Base-by-base conservation (phyloP, 495 filamentous ascomycete species). In the Hypoxylon trugodes region DNA sequence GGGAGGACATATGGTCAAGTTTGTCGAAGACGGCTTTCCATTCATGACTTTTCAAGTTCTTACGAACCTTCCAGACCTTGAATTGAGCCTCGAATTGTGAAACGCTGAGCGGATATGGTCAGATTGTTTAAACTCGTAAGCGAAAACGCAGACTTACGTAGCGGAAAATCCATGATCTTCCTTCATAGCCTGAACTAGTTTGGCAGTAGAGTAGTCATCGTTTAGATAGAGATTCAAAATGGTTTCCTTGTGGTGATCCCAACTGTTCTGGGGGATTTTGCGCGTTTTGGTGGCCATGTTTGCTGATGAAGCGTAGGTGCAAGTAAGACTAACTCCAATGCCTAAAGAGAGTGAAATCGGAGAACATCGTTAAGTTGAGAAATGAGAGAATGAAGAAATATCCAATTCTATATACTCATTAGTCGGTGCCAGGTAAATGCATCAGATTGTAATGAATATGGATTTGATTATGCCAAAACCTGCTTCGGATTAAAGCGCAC, bases 71-170 rank as follows among this genome's bases (percentile, higher is more conserved):
- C 67, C 63, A 69, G 6, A 18, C 7, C 28, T 36, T 66, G 4
- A 67, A 30, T 25, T 61, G 48, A n/a, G 58, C 30, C 12, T 66
- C 53, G 16, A 51, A 66, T 16, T 69, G 67, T n/a, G 67, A 59
- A 15, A 25, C 9, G 24, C 40, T 57, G n/a, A 4, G 8, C 2
- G 9, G 24, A 13, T 0, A 10, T 16, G 3, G 30, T 61, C 2
- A 59, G 45, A 25, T 9, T 6, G 9, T 13, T 6, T 19, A 12
- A 0, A 13, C 1, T 8, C 35, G 6, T 10, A 19, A 0, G 26
- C 12, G 10, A 3, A 48, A 6, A 37, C 10, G 4, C 22, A 2
- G 10, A 16, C 57, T 43, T 59, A 69, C 67, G 45, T 69, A 16
- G 67, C 67, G 22, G 37, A 32, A 37, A 69, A 60, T 21, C 49